Conservation (phyloP, 345 rosid species). For the Ceriops decandra region DNA sequence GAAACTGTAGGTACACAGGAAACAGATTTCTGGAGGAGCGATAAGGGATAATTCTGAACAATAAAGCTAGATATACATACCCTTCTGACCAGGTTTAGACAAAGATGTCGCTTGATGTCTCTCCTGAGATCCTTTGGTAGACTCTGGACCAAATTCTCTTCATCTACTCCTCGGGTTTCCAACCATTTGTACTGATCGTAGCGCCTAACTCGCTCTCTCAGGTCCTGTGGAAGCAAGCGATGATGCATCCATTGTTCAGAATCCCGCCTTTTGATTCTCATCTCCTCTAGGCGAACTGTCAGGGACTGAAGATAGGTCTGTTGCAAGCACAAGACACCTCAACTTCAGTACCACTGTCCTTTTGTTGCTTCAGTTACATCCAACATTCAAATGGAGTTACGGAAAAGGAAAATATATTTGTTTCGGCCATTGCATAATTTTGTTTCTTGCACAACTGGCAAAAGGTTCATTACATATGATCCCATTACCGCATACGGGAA, state of each 20-base stretch:
- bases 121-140: conserved; percentile 84
- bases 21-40: neutral
- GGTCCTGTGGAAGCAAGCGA: conserved; percentile 71
- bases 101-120: conserved; percentile 85
- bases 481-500: neutral
- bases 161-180: conserved; percentile 75
- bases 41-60: neutral
- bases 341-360: neutral
- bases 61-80: conserved; percentile 33
- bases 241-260: conserved; percentile 97
- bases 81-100: conserved; percentile 77
- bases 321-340: conserved; percentile 21
- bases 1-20: neutral
- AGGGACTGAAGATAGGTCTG: conserved; percentile 86
- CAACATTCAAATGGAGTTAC: neutral
- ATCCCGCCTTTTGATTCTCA: conserved; percentile 91
- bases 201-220: conserved; percentile 60
- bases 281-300: conserved; percentile 77
- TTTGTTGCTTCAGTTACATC: neutral
- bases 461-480: neutral
- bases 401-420: too few relatives aligned
- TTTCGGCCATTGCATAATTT: too few relatives aligned
- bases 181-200: conserved; percentile 78
- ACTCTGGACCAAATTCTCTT: conserved; percentile 64
- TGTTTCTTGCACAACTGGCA: too few relatives aligned